phyloP scores from a whole-genome alignment of 148 eudicot genomes.

The Polygonum maritimum region DNA sequence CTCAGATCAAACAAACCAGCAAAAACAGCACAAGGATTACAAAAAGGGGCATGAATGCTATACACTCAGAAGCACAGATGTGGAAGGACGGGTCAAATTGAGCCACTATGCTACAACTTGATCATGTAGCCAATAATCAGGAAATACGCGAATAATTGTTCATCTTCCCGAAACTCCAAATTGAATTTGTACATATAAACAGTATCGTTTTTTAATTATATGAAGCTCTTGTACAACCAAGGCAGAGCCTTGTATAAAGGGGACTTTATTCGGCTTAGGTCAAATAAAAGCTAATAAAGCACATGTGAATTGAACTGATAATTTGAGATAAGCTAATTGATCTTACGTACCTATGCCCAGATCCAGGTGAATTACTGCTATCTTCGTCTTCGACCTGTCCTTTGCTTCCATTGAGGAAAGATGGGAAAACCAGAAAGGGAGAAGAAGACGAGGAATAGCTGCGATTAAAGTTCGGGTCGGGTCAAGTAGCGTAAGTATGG shows the following conservation, averaged over 20 bases:
- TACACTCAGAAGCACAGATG: not conserved
- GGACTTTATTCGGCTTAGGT: not conserved
- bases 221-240: not conserved
- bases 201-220: too few species aligned
- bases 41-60: not conserved
- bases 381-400: conserved; percentile 37
- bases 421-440: not conserved
- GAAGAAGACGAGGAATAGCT: not conserved
- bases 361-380: conserved; percentile 82
- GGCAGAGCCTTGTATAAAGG: not conserved
- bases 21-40: not conserved
- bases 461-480: conserved; percentile 1
- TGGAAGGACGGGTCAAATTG: not conserved
- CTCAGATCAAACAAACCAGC: not conserved
- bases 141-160: not conserved
- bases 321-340: not conserved
- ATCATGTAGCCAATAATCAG: not conserved
- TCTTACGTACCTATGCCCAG: conserved; percentile 82
- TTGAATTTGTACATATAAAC: not conserved
- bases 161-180: not conserved
- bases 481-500: not conserved
- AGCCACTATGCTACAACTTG: not conserved
- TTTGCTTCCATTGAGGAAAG: conserved; percentile 25
- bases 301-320: not conserved
- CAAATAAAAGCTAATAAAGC: not conserved